Conservation (phyloP, 2,329 filamentous ascomycete genomes). For the Cladophialophora psammophila region DNA sequence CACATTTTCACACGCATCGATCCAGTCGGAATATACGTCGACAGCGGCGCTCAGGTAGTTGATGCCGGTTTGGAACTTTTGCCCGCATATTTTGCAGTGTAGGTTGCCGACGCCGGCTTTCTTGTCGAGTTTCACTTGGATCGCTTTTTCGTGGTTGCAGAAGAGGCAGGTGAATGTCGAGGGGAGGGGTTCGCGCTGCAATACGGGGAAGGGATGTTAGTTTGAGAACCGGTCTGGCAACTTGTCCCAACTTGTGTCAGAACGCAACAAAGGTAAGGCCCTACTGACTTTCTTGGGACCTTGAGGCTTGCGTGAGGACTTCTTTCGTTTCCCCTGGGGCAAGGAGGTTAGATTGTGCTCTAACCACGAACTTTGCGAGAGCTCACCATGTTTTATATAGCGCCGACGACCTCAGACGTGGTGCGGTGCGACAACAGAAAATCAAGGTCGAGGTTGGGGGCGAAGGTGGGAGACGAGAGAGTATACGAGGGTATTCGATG, state of each 20-base stretch:
- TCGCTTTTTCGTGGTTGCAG: constrained; percentile 96
- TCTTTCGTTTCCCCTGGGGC: constrained; percentile 85
- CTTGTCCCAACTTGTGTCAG: background rate
- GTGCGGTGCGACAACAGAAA: background rate
- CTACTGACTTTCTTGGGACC: constrained; percentile 52
- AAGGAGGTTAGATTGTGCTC: background rate
- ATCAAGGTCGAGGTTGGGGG: background rate
- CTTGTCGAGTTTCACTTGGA: constrained; percentile 91
- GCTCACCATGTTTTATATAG: constrained; percentile 10
- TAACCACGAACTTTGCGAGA: background rate
- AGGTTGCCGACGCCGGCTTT: constrained; percentile 86
- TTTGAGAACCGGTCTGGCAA: background rate
- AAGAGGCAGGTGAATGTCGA: constrained; percentile 96
- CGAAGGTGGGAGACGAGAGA: background rate
- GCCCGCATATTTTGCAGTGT: constrained; percentile 90
- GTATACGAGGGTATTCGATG: background rate
- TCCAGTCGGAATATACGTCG: constrained; percentile 98
- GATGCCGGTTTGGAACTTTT: constrained; percentile 89
- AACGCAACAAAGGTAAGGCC: constrained; percentile 39
- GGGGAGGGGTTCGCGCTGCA: constrained; percentile 56
- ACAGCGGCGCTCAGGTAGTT: constrained; percentile 86
- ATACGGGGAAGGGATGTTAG: background rate
- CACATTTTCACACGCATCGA: constrained; percentile 85
- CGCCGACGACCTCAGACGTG: background rate
- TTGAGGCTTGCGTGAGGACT: constrained; percentile 72